Evolutionary conservation across 305 asterid genomes (phyloP), one percentile per base, ranked within the genome.

Genomic region (Caryopteris hybrid): DNA sequence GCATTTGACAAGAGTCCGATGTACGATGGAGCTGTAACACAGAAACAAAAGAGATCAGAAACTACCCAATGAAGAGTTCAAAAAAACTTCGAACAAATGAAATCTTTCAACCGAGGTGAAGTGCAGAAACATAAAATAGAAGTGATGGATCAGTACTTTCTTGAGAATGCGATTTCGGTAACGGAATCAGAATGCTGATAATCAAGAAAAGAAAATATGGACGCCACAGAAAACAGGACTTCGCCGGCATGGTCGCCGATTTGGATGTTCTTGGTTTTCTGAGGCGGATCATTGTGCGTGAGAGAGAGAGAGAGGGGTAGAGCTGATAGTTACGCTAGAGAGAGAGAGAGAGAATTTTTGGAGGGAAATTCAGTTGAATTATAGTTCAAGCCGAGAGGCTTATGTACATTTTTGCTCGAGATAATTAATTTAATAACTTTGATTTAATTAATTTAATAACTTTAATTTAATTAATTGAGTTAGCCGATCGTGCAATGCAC

Each of bases 331-430:
- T 16, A 2, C 41, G 47, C 2, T 20, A 53, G 71, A 66, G 72
- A 48, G 73, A 12, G 5, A 71, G 68, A 70, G 75, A 48, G 31
- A 11, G 36, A 18, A n/a, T 14, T 76, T 83, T 85, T 79, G 87
- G 92, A 77, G 90, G 92, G 92, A 84, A 88, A 77, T 71, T 83
- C 84, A 74, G 85, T 82, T 57, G 33, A 59, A 5, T 16, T 6
- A 1, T 0, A 3, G 20, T 29, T 29, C 34, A 29, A 29, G 6
- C 34, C 6, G 34, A 29, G 5, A 1, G 34, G 6, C n/a, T n/a
- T n/a, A n/a, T n/a, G n/a, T n/a, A n/a, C n/a, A n/a, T n/a, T n/a
- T n/a, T n/a, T n/a, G n/a, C n/a, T n/a, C n/a, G n/a, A n/a, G n/a
- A n/a, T n/a, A n/a, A n/a, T n/a, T n/a, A n/a, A n/a, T n/a, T n/a